Evolutionary conservation across 495 filamentous ascomycete species (phyloP).

Genomic region (Aspergillus carlsbadensis): DNA sequence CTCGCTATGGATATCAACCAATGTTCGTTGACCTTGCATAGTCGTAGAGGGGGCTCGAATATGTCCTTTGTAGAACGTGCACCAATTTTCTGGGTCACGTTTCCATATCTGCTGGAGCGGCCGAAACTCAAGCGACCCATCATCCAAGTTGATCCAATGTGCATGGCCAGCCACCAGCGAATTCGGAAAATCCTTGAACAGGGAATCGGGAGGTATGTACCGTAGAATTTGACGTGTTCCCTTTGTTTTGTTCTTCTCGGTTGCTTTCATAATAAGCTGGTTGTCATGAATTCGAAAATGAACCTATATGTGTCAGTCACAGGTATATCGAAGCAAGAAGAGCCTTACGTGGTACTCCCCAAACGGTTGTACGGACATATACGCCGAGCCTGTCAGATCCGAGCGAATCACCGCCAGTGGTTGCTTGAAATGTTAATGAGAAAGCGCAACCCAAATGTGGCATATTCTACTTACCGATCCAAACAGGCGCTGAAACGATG

Average conservation of each 20-base stretch:
- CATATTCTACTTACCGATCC: constrained; percentile 20
- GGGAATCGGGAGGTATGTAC: constrained; percentile 39
- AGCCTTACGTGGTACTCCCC: constrained; percentile 21
- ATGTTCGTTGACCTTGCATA: not conserved
- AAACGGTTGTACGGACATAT: constrained; percentile 31
- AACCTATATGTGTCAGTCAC: constrained; percentile 17
- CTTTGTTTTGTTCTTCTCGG: not conserved
- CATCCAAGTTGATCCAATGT: constrained; percentile 45
- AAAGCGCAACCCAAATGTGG: no score
- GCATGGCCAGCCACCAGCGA: constrained; percentile 43
- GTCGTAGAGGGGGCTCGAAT: not conserved
- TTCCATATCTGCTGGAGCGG: constrained; percentile 40
- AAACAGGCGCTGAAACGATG: constrained; percentile 40
- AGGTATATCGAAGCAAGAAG: not conserved
- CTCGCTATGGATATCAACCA: constrained; percentile 35
- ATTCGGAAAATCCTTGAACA: constrained; percentile 45
- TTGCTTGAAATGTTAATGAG: constrained; percentile 11
- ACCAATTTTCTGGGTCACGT: constrained; percentile 26
- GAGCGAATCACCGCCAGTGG: constrained; percentile 40
- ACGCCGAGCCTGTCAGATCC: constrained; percentile 39
- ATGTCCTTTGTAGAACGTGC: constrained; percentile 6
- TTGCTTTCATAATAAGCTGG: constrained; percentile 24
- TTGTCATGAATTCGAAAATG: constrained; percentile 34
- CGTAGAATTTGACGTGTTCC: constrained; percentile 29
- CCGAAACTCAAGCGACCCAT: constrained; percentile 46